Base-by-base conservation (phyloP, 2,329 filamentous ascomycete species). In the Passalora sequoiae region DNA sequence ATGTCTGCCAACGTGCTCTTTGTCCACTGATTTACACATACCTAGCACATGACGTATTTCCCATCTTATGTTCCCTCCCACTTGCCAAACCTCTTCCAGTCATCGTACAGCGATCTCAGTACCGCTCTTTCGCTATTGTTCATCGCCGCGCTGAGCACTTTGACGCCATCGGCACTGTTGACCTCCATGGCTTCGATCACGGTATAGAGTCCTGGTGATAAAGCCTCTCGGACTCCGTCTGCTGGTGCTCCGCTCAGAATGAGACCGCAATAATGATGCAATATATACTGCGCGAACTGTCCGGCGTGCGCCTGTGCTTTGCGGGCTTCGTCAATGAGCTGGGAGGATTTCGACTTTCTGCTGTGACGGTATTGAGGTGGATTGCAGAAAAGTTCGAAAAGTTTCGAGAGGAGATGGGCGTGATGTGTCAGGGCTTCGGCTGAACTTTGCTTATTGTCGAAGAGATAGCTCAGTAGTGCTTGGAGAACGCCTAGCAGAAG, bases 321-420 rank as follows among this genome's bases (percentile, higher is more conserved):
- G 54, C 78, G 78, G 9, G 76, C 75, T 44, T 77, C 73, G 49
- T 83, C 79, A 19, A 74, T 74, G 19, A 83, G 70, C 1, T 66
- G 66, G 8, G 54, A 47, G 6, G 54, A 49, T 8, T 58, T 61
- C 5, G 54, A 49, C 9, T 58, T 61, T 35, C 53, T 49, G 38
- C 47, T 42, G 22, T 41, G 49, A 44, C 65, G 65, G 6, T 69
- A 66, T 10, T 77, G 71, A 0, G 78, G 78, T 0, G 80, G 80
- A 40, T 78, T 77, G 64, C 76, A 80, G 38, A 83, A 71, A 0
- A 76, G 73, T n/a, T 73, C 73, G 16, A 83, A 68, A 6, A 82
- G 63, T 7, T 76, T 72, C 1, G 75, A 69, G 51, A 74, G 77
- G 29, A 71, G 66, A 1, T 66, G 61, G 2, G 73, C 74, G 44